Evolutionary conservation across 2,329 filamentous ascomycete genomes (phyloP), one percentile per base, ranked within the genome.

Genomic region (Cladosporium sp.): DNA sequence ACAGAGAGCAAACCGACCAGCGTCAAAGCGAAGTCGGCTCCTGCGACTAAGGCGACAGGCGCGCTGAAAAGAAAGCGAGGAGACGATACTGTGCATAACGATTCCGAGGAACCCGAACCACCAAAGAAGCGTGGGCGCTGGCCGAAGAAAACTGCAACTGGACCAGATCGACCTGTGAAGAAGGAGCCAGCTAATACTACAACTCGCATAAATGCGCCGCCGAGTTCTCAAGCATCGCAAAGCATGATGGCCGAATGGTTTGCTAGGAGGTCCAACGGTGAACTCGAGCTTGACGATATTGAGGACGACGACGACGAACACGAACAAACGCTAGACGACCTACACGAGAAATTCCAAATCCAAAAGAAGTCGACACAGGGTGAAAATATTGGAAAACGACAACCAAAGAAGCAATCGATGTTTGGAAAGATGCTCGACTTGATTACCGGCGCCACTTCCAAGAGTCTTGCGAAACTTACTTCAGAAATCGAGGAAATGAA

Each of bases 1-100:
- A 70, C 73, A 43, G 68, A 72, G 0, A 70, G 70, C 2, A 70
- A 73, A 32, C 30, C 63, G 21, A 14, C 43, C 16, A 49, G 26
- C 36, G 34, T 49, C n/a, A 58, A 54, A 21, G 26, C 48, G 21
- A 63, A 39, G 23, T 21, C 51, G 25, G 25, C 21, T 16, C 16
- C 23, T 28, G 23, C 30, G 30, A 25, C 25, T 23, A 54, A 65
- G 23, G 21, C 58, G n/a, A 25, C 64, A 25, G 26, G 36, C 21
- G 39, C 65, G 11, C 14, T 58, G 30, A 63, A 62, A 36, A 65
- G 64, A 63, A 67, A 70, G 67, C 60, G 71, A 66, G 72, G 71
- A 65, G 66, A 68, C n/a, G 61, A 67, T n/a, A 64, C 56, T 23
- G 23, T 53, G 21, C 65, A 65, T 11, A 23, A 30, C 4, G 58